phyloP scores from a whole-genome alignment of 2,329 filamentous ascomycete species.

The Apiospora hydei region DNA sequence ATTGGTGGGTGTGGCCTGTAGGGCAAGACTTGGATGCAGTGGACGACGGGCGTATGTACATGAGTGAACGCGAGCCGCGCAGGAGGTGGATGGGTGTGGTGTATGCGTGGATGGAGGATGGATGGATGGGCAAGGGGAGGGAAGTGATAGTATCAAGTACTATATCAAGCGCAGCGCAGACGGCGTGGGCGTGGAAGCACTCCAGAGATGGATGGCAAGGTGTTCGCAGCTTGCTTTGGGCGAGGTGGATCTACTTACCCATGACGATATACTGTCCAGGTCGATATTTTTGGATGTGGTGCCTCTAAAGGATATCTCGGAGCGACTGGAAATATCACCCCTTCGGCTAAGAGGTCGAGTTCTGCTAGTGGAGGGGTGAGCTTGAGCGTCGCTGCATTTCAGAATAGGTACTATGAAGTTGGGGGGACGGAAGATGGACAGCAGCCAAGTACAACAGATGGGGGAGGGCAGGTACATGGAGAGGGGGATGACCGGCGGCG shows the following conservation, averaged over 20 bases:
- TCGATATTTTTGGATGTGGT: conserved; percentile 5
- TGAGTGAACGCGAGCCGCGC: conserved; percentile 27
- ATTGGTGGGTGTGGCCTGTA: conserved; percentile 38
- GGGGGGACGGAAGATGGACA: conserved; percentile 21
- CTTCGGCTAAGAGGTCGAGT: conserved; percentile 19
- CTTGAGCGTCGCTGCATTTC: conserved; percentile 11
- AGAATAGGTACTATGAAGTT: conserved; percentile 24
- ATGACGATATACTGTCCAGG: conserved; percentile 22
- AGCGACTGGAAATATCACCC: conserved; percentile 17
- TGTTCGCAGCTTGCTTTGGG: conserved; percentile 13
- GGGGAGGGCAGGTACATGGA: conserved; percentile 13
- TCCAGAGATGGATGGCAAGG: conserved; percentile 13
- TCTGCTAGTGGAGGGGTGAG: conserved; percentile 22
- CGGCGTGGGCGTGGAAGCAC: neutral
- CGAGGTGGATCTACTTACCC: conserved; percentile 23
- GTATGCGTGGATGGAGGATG: conserved; percentile 16
- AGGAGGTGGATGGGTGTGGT: conserved; percentile 15
- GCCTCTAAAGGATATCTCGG: conserved; percentile 13
- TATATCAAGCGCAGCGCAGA: conserved; percentile 19
- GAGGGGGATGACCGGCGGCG: conserved; percentile 17
- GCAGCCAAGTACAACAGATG: conserved; percentile 24
- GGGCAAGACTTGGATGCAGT: conserved; percentile 26
- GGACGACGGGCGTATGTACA: conserved; percentile 16
- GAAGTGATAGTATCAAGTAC: conserved; percentile 17
- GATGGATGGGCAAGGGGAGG: conserved; percentile 11